phyloP scores from a whole-genome alignment of 2,329 filamentous ascomycete genomes.

The Alternaria panax region DNA sequence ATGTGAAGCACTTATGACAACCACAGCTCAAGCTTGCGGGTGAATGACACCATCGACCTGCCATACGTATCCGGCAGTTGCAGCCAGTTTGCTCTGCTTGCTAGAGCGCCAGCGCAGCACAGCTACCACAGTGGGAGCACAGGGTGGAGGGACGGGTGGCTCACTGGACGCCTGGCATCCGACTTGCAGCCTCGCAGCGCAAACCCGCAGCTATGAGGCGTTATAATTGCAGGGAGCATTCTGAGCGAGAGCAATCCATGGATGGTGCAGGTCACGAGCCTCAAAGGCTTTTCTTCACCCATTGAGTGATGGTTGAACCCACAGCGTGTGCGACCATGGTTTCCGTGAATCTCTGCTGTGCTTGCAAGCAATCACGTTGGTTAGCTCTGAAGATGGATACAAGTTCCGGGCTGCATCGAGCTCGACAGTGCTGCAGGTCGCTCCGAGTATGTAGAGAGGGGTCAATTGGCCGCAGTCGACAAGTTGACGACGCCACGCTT shows the following conservation, averaged over 20 bases:
- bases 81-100: constrained; percentile 19
- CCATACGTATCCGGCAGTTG: neutral
- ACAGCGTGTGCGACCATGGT: constrained; percentile 12
- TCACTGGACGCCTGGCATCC: constrained; percentile 22
- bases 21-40: neutral
- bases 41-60: neutral
- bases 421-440: constrained; percentile 6
- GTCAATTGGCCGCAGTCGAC: neutral
- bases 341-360: constrained; percentile 7
- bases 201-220: constrained; percentile 22
- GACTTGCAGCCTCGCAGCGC: constrained; percentile 25
- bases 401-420: neutral
- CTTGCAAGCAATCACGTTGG: constrained; percentile 4
- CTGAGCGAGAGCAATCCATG: constrained; percentile 21
- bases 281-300: constrained; percentile 5
- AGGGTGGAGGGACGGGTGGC: constrained; percentile 18
- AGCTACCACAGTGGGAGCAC: constrained; percentile 22
- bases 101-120: constrained; percentile 37
- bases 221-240: constrained; percentile 28
- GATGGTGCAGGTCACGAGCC: constrained; percentile 26
- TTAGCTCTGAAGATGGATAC: neutral
- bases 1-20: constrained; percentile 18
- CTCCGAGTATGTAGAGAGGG: constrained; percentile 4
- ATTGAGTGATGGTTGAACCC: neutral
- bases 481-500: constrained; percentile 15